Base-by-base conservation (phyloP, 164 flowering plant species). In the Berberis vulgaris region DNA sequence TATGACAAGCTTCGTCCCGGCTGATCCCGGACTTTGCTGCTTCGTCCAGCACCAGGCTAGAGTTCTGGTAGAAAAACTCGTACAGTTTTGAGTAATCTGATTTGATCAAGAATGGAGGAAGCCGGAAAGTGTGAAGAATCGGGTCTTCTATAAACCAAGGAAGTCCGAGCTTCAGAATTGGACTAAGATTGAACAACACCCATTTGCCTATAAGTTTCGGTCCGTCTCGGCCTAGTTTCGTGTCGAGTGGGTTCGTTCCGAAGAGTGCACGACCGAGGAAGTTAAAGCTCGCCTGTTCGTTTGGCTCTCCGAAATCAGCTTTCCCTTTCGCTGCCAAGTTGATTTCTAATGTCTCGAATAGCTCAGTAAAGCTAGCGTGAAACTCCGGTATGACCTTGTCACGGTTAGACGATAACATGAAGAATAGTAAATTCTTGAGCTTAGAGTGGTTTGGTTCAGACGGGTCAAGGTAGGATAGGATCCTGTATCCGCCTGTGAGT, bases 1-100 rank as follows among this genome's bases (percentile, higher is more conserved):
- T 75, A 46, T 75, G 78, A 49, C 75, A 69, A 44, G 78, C 70
- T 50, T 75, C 78, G 0, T 72, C 75, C 40, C 71, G 47, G 2
- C 1, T 40, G 58, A 75, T 47, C 3, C 73, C 78, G 11, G 60
- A 38, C 26, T 59, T 72, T 49, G 67, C 69, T 7, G 63, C 75
- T 55, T 66, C 67, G n/a, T 71, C 72, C 3, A 75, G 66, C 12
- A 71, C 43, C 61, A 45, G 10, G 39, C 52, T 9, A 0, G 71
- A 56, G 0, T 65, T 7, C 5, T 63, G 38, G 68, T 69, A 63
- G 55, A 75, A 75, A 53, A 69, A 59, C 7, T 69, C 56, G 26
- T 72, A 75, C 40, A 74, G 65, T 12, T 13, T 69, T 45, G 72
- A 26, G 46, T 75, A 72, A 7, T 65, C 66, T 1, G 49, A 26